Percentiles rank a stretch among this genome's conserved stretches.
Conservation (phyloP, 768 basidiomycete genomes). For the Pleurotus sapidus region DNA sequence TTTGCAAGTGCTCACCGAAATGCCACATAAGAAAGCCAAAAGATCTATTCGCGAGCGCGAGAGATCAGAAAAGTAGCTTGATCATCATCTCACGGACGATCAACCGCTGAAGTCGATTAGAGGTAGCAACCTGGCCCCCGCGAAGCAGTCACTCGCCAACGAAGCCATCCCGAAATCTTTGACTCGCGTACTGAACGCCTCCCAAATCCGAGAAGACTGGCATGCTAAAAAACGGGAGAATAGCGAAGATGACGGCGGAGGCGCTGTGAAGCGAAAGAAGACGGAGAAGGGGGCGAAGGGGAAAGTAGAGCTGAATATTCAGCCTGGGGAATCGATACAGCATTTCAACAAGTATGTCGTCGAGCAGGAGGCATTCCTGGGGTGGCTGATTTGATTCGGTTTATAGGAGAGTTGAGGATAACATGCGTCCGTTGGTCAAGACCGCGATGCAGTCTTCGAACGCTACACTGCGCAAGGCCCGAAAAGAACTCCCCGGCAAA, state of each 20-base stretch:
- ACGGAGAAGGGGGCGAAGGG: slow-evolving; percentile 18
- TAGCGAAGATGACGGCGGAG: slow-evolving; percentile 23
- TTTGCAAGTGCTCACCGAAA: slow-evolving; percentile 15
- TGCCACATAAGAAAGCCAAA: slow-evolving; percentile 71
- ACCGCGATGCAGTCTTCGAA: slow-evolving; percentile 59
- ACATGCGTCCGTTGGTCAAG: slow-evolving; percentile 63
- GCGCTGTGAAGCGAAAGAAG: slow-evolving; percentile 12
- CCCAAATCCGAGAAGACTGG: slow-evolving; percentile 53
- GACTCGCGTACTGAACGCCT: slow-evolving; percentile 62
- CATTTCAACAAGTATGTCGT: slow-evolving; percentile 67
- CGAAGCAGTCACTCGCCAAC: slow-evolving; percentile 34
- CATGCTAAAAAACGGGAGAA: slow-evolving; percentile 43
- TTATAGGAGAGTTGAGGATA: slow-evolving; percentile 70
- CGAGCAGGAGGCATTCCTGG: no score
- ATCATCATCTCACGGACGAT: background rate
- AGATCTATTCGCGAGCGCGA: slow-evolving; percentile 42
- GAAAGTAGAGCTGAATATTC: slow-evolving; percentile 40
- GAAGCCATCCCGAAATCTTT: slow-evolving; percentile 73
- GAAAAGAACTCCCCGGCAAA: slow-evolving; percentile 26
- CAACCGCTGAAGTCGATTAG: slow-evolving; percentile 25
- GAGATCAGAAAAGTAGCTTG: slow-evolving; percentile 38
- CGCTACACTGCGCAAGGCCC: slow-evolving; percentile 42
- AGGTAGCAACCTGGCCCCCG: slow-evolving; percentile 48
- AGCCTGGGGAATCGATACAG: slow-evolving; percentile 66
- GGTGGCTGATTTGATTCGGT: no score